phyloP scores from a whole-genome alignment of 192 early-diverging fungal species.

The Coemansia furcata region DNA sequence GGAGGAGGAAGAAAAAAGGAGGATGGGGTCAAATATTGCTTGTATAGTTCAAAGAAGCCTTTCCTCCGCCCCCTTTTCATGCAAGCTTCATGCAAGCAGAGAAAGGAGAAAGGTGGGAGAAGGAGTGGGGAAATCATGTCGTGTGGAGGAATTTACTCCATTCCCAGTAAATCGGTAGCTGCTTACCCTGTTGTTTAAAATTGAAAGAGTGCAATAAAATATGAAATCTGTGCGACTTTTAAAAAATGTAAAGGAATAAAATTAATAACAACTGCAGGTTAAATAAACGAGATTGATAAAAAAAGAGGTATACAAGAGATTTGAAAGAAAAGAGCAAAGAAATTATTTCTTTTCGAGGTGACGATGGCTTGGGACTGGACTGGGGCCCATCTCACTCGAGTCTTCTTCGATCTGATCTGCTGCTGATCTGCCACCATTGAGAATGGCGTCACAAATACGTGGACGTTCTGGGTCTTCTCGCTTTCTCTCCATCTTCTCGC shows the following conservation, averaged over 20 bases:
- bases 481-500: not conserved
- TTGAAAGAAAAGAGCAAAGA: not conserved
- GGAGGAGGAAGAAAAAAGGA: not conserved
- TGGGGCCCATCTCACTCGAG: not conserved
- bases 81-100: slow-evolving; percentile 1
- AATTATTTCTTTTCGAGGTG: not conserved
- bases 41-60: not conserved
- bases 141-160: not conserved
- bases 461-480: not conserved
- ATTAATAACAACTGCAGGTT: not conserved
- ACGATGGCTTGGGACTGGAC: not conserved
- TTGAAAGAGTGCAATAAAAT: not conserved
- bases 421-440: not conserved
- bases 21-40: not conserved
- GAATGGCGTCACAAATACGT: no score
- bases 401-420: not conserved
- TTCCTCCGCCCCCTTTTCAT: not conserved
- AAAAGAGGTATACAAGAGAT: not conserved
- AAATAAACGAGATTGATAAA: not conserved
- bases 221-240: not conserved
- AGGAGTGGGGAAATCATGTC: not conserved
- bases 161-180: not conserved
- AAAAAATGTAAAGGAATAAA: not conserved
- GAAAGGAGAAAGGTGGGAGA: not conserved
- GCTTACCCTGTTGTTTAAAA: not conserved